Conservation (phyloP, 805 yeast genomes). For the Ogataea parapolymorpha region DNA sequence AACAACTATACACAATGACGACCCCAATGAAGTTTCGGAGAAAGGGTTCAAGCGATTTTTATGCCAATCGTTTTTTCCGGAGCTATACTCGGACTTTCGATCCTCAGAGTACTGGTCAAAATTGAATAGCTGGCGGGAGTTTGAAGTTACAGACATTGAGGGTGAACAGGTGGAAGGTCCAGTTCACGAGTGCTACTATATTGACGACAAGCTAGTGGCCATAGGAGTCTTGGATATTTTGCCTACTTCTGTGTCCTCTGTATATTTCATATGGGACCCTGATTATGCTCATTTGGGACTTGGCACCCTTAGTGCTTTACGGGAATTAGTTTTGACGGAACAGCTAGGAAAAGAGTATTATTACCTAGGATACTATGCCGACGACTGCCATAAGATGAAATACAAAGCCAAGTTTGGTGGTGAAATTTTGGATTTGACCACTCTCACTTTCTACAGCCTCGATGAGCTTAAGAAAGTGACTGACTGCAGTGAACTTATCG, state of each 20-base stretch:
- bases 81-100: conserved; percentile 24
- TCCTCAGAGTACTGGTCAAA: conserved; percentile 37
- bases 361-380: conserved; percentile 77
- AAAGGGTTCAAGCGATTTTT: conserved; percentile 60
- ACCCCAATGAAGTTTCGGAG: conserved; percentile 40
- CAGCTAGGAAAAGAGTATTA: conserved; percentile 52
- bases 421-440: conserved; percentile 57
- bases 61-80: conserved; percentile 62
- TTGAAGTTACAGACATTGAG: not conserved
- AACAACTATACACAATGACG: conserved; percentile 62
- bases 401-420: conserved; percentile 82
- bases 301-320: conserved; percentile 73
- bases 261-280: conserved; percentile 88
- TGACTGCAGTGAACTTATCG: conserved; percentile 25
- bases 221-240: conserved; percentile 74
- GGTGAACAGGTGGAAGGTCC: conserved; percentile 45
- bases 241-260: conserved; percentile 75
- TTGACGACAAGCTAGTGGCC: conserved; percentile 62
- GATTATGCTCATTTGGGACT: conserved; percentile 64
- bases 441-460: conserved; percentile 41
- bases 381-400: conserved; percentile 77
- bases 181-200: conserved; percentile 74
- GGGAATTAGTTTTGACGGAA: conserved; percentile 59
- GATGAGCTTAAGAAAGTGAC: conserved; percentile 28
- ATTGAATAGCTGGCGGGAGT: conserved; percentile 37